Conservation (phyloP, 768 basidiomycete species). For the Roridomyces roridus region DNA sequence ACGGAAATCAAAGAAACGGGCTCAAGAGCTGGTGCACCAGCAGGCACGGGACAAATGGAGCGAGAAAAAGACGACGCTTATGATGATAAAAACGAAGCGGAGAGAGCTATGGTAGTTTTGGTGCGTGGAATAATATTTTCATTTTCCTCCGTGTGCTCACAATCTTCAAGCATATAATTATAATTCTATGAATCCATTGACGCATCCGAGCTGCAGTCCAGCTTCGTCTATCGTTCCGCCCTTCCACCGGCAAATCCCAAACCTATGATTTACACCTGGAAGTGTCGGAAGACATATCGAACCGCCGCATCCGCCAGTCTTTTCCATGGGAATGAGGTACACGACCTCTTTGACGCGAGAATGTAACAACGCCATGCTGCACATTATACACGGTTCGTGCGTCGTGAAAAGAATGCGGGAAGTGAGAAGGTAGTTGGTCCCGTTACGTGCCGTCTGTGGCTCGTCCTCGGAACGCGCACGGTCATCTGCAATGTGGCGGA, state of each 20-base stretch:
- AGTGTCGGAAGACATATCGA: slow-evolving; percentile 77
- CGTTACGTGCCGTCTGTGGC: slow-evolving; percentile 47
- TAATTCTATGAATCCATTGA: slow-evolving; percentile 44
- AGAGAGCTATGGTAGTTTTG: slow-evolving; percentile 71
- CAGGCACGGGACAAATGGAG: slow-evolving; percentile 67
- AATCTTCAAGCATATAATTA: neutral
- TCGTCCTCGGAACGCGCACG: slow-evolving; percentile 35
- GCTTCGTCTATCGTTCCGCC: slow-evolving; percentile 14
- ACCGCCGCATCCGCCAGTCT: slow-evolving; percentile 89
- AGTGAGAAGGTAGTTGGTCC: slow-evolving; percentile 88
- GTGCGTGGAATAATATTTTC: neutral
- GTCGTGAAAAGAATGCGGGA: slow-evolving; percentile 85
- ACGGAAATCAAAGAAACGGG: slow-evolving; percentile 47
- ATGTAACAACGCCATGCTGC: slow-evolving; percentile 94
- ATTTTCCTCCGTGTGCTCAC: neutral
- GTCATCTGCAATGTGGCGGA: slow-evolving; percentile 69
- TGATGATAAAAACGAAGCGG: slow-evolving; percentile 71
- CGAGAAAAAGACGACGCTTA: slow-evolving; percentile 65
- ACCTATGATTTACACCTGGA: slow-evolving; percentile 90
- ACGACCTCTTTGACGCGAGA: slow-evolving; percentile 91
- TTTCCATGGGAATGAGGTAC: slow-evolving; percentile 71
- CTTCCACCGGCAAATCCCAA: slow-evolving; percentile 74
- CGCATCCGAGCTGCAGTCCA: slow-evolving; percentile 34
- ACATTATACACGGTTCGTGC: slow-evolving; percentile 98
- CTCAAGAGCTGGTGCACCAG: slow-evolving; percentile 54